These are phyloP conservation scores for Immersiporthe knoxdaviesiana DNA, from an alignment of 2,329 filamentous ascomycete genomes.

Conservation along the genomic window DNA sequence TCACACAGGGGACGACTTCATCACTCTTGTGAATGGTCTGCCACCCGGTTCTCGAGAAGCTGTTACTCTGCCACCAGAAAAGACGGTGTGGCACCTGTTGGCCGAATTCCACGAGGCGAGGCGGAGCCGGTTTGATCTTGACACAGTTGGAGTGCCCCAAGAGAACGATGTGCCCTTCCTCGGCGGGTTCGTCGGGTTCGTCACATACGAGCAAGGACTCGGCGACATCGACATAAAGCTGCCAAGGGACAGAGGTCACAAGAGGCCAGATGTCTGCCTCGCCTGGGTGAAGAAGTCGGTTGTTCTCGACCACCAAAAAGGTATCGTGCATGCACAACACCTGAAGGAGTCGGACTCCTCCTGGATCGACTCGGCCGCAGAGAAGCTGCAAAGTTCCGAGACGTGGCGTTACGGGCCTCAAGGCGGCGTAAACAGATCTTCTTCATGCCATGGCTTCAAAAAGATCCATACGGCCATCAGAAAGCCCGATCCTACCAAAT, in stretches of 20 bases:
- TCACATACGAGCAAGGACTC: conserved; percentile 83
- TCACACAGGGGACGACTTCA: conserved; percentile 50
- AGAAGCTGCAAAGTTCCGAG: conserved; percentile 37
- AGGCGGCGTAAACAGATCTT: conserved; percentile 31
- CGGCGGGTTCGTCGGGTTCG: conserved; percentile 82
- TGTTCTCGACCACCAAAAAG: conserved; percentile 72
- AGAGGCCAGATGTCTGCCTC: conserved; percentile 72
- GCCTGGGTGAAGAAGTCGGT: conserved; percentile 78
- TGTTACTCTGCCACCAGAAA: conserved; percentile 34
- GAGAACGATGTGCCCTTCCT: conserved; percentile 62
- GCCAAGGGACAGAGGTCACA: conserved; percentile 40
- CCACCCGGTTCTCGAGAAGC: conserved; percentile 6
- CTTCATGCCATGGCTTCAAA: conserved; percentile 27
- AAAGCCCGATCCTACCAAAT: conserved; percentile 42
- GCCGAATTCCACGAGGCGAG: conserved; percentile 48
- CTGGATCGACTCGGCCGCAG: conserved; percentile 51
- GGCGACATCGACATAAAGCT: conserved; percentile 56
- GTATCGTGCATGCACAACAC: conserved; percentile 68
- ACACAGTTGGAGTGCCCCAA: conserved; percentile 30
- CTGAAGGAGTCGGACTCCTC: conserved; percentile 47
- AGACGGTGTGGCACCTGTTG: conserved; percentile 55
- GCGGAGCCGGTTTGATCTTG: conserved; percentile 29
- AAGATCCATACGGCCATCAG: conserved; percentile 35
- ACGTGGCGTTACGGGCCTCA: conserved; percentile 35
- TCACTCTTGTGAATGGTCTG: conserved; percentile 34